Conservation (phyloP, 192 early-diverging fungal genomes). For the Coemansia pectinata region DNA sequence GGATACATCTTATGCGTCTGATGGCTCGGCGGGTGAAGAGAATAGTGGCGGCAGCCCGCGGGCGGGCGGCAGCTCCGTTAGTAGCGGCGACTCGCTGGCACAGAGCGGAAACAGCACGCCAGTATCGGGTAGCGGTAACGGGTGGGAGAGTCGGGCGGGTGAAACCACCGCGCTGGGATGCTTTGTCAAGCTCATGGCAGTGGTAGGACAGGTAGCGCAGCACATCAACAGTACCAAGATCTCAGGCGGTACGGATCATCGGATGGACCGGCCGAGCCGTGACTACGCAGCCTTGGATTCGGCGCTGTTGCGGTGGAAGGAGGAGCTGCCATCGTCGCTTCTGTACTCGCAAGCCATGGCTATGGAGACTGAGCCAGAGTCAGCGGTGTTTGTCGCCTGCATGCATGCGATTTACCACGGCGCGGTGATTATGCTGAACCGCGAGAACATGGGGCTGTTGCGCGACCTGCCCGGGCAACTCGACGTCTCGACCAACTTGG, state of each 20-base stretch:
- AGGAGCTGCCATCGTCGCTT: conserved; percentile 44
- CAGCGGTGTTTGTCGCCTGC: conserved; percentile 39
- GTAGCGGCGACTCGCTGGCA: conserved; percentile 16
- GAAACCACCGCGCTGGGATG: conserved; percentile 37
- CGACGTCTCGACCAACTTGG: conserved; percentile 49
- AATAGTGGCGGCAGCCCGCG: background rate
- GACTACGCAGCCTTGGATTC: conserved; percentile 29
- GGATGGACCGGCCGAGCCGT: conserved; percentile 15
- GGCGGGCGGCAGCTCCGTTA: conserved; percentile 12
- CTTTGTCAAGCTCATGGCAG: conserved; percentile 55
- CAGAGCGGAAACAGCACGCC: conserved; percentile 26
- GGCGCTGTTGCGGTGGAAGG: conserved; percentile 51
- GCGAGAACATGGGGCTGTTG: conserved; percentile 55
- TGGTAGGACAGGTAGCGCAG: conserved; percentile 53
- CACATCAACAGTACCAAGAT: conserved; percentile 38
- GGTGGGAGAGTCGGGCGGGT: conserved; percentile 26
- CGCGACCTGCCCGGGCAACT: conserved; percentile 43
- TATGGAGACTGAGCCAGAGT: conserved; percentile 26
- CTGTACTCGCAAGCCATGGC: conserved; percentile 25
- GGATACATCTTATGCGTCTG: background rate
- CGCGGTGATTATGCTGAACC: conserved; percentile 52
- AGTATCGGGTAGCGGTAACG: background rate
- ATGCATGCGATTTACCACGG: conserved; percentile 54
- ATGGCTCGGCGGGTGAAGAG: background rate
- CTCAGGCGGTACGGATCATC: background rate